Evolutionary conservation across 2,329 filamentous ascomycete genomes (phyloP), one percentile per base, ranked within the genome.

Genomic region (Fusarium oligoseptatum): DNA sequence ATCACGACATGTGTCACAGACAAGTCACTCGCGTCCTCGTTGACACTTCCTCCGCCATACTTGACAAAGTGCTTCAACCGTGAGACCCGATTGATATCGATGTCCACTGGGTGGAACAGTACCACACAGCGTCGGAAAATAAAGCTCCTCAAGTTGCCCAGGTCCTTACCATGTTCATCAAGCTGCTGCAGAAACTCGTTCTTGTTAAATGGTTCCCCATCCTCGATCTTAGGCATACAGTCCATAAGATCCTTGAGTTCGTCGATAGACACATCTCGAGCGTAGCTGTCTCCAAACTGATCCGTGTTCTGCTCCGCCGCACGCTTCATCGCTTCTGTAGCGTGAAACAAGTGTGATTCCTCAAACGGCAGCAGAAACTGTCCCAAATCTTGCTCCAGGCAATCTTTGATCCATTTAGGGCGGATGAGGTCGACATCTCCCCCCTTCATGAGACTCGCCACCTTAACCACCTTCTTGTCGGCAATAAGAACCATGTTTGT

Each of bases 371-470:
- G 89, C 9, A 98, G 83, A 14, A 93, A 88, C 5, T 88, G 87
- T 4, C 87, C 88, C 2, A 78, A 86, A 63, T 73, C 88, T 83
- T 82, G 90, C 81, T 88, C 88, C 37, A 97, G 87, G 77, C 94
- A 97, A 81, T 98, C 95, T 32, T 94, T 86, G 3, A 98, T 85
- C 97, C 97, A 99, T 7, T 86, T 88, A 0, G 95, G 93, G 24
- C 91, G 90, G 66, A 98, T 87, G 60, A 99, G 92, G 75, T 94
- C 92, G 8, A 90, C 87, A 0, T 89, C 86, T 4, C 91, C 92
- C 7, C 86, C 87, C 78, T 97, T 97, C 71, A 95, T 91, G 10
- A 98, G 83, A 11, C 94, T 95, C 2, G 94, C 94, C 1, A 95
- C 95, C 79, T 95, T 95, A 75, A 98, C 92, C 0, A 90, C 88